Conservation (phyloP, 2,329 filamentous ascomycete species). For the Cryphonectria japonica region DNA sequence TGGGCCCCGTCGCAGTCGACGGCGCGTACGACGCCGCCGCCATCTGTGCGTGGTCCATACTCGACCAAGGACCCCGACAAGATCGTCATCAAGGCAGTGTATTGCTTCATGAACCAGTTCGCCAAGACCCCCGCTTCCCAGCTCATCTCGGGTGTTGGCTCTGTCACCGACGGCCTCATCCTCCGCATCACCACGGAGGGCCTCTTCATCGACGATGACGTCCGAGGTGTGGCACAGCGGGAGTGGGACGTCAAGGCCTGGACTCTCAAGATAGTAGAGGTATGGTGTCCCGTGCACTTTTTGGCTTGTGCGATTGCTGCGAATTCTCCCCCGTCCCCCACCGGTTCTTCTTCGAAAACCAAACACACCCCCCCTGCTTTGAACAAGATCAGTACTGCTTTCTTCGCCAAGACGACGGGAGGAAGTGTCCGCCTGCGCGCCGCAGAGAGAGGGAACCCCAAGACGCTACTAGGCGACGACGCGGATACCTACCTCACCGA, state of each 20-base stretch:
- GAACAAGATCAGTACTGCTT: conserved; percentile 45
- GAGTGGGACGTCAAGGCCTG: conserved; percentile 99
- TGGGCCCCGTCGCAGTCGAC: conserved; percentile 87
- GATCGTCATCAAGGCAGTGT: conserved; percentile 92
- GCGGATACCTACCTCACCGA: conserved; percentile 67
- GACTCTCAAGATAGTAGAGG: conserved; percentile 92
- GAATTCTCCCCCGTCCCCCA: conserved; percentile 43
- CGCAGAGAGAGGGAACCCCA: conserved; percentile 52
- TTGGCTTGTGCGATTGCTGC: conserved; percentile 49
- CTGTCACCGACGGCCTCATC: conserved; percentile 90
- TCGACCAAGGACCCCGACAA: conserved; percentile 91
- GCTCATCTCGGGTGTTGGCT: conserved; percentile 79
- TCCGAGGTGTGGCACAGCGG: conserved; percentile 86
- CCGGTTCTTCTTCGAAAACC: conserved; percentile 38
- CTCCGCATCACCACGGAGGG: conserved; percentile 92
- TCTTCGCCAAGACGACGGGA: conserved; percentile 51
- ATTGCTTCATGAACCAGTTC: conserved; percentile 88
- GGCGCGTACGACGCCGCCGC: conserved; percentile 79
- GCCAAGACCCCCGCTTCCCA: conserved; percentile 89
- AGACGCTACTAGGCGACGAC: conserved; percentile 63
- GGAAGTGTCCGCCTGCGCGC: conserved; percentile 48
- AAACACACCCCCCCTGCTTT: conserved; percentile 37
- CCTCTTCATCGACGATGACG: conserved; percentile 95
- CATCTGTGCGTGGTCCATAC: conserved; percentile 77
- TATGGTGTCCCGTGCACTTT: conserved; percentile 75